These are phyloP conservation scores for Suillus brevipes DNA, from an alignment of 768 basidiomycete species.

Conservation along the genomic window DNA sequence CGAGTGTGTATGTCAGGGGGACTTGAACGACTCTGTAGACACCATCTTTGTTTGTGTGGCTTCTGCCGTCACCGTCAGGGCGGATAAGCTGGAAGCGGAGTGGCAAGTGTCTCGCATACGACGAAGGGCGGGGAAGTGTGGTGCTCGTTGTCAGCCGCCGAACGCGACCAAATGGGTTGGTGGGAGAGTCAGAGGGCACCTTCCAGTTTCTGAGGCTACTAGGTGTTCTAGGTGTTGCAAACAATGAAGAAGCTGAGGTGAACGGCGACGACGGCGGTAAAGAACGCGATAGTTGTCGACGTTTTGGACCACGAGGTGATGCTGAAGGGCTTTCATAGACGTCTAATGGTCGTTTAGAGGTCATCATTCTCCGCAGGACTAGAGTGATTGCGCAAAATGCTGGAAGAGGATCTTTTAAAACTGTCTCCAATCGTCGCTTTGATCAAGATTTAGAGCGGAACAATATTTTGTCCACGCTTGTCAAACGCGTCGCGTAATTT, in stretches of 20 bases:
- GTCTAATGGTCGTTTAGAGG: slow-evolving; percentile 32
- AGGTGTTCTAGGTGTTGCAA: slow-evolving; percentile 39
- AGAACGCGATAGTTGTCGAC: slow-evolving; percentile 19
- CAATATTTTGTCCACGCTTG: background rate
- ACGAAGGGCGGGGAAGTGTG: slow-evolving; percentile 37
- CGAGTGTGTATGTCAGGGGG: slow-evolving; percentile 68
- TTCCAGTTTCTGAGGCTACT: slow-evolving; percentile 35
- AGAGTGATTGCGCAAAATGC: background rate
- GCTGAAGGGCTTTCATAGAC: slow-evolving; percentile 27
- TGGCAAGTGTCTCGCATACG: slow-evolving; percentile 60
- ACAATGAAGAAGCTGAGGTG: slow-evolving; percentile 25
- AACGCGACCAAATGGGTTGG: slow-evolving; percentile 68
- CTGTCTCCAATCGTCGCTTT: background rate
- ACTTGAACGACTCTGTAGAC: slow-evolving; percentile 68
- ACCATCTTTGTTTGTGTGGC: slow-evolving; percentile 40
- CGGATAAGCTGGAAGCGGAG: slow-evolving; percentile 63
- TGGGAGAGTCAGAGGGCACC: slow-evolving; percentile 64
- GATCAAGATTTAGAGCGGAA: background rate
- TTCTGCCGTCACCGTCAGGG: slow-evolving; percentile 24
- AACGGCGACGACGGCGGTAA: slow-evolving; percentile 31
- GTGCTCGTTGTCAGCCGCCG: slow-evolving; percentile 40
- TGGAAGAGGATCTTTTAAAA: background rate
- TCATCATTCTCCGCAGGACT: slow-evolving; percentile 13
- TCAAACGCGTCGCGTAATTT: slow-evolving; percentile 16
- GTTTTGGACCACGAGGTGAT: slow-evolving; percentile 31